Evolutionary conservation across 192 early-diverging fungal genomes (phyloP), one percentile per base, ranked within the genome.

Genomic region (Lunasporangiospora selenospora): DNA sequence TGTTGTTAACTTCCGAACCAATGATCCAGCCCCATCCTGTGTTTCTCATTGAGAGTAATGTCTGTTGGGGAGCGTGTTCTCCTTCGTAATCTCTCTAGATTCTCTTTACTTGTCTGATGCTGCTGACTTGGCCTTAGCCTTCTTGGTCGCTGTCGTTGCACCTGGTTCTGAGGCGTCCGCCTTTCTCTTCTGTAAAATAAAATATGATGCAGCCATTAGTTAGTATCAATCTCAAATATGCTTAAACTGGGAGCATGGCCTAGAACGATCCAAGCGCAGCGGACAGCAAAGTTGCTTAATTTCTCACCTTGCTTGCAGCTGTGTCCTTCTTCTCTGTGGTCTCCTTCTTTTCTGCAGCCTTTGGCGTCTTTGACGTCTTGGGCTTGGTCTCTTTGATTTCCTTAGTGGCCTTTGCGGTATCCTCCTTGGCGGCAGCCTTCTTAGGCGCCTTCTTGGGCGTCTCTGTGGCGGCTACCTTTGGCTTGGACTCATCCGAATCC

Each of bases 401-500:
- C 27, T 31, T 30, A 8, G 47, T 29, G 12, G 19, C 45, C 18
- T 41, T 18, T 27, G 45, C 45, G 11, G 45, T 23, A 47, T 47
- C 45, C 3, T 23, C 18, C 27, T 31, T 30, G 7, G 47, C 47
- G 12, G 19, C 45, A 2, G 45, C 23, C 57, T 59, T 48, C 46
- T 59, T 59, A n/a, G 42, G 18, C 46, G 46, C 49, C 33, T 46
- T 59, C 23, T 48, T 46, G 18, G 46, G 46, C 4, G 50, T 19
- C n/a, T n/a, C n/a, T n/a, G n/a, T n/a, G n/a, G n/a, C n/a, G n/a
- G n/a, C n/a, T n/a, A n/a, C n/a, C n/a, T n/a, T n/a, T n/a, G n/a
- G n/a, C n/a, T n/a, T n/a, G n/a, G 33, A 44, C 36, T 59, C 57
- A 31, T 47, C 56, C n/a, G 32, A 26, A n/a, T 59, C 57, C 26